Evolutionary conservation across 2,329 filamentous ascomycete species (phyloP).

Genomic region (Diplodia corticola): DNA sequence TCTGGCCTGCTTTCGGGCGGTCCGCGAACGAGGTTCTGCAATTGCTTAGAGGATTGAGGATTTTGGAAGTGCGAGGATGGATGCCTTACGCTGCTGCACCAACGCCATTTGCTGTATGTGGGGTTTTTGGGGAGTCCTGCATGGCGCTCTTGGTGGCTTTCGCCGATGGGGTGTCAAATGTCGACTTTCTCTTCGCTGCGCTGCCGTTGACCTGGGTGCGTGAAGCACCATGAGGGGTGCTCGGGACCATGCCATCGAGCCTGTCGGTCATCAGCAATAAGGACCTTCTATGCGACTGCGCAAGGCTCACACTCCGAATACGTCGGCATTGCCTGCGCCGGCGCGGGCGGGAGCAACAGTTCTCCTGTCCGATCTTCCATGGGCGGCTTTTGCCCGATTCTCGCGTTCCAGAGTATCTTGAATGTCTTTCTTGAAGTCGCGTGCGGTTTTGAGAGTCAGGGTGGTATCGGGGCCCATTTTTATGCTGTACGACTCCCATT

Average conservation of each 20-base stretch:
- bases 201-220: constrained; percentile 39
- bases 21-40: constrained; percentile 67
- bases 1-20: constrained; percentile 75
- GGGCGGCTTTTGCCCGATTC: constrained; percentile 62
- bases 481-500: constrained; percentile 98
- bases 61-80: not conserved
- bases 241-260: constrained; percentile 50
- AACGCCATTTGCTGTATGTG: constrained; percentile 41
- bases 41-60: constrained; percentile 19
- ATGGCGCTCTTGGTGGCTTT: constrained; percentile 48
- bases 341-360: constrained; percentile 61
- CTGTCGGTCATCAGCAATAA: constrained; percentile 31
- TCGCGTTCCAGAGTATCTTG: constrained; percentile 81
- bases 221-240: constrained; percentile 43
- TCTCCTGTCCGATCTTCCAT: constrained; percentile 63
- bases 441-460: constrained; percentile 68
- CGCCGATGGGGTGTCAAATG: constrained; percentile 52
- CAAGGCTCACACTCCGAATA: constrained; percentile 70
- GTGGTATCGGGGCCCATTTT: constrained; percentile 86
- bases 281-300: constrained; percentile 21
- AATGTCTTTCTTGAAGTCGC: constrained; percentile 81
- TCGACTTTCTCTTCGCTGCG: constrained; percentile 56
- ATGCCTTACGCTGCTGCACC: constrained; percentile 43
- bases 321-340: constrained; percentile 59
- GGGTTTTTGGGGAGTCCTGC: constrained; percentile 52